Evolutionary conservation across 1,284 basidiomycete species (phyloP), one percentile per base, ranked within the genome.

Genomic region (Heterobasidion annosum): DNA sequence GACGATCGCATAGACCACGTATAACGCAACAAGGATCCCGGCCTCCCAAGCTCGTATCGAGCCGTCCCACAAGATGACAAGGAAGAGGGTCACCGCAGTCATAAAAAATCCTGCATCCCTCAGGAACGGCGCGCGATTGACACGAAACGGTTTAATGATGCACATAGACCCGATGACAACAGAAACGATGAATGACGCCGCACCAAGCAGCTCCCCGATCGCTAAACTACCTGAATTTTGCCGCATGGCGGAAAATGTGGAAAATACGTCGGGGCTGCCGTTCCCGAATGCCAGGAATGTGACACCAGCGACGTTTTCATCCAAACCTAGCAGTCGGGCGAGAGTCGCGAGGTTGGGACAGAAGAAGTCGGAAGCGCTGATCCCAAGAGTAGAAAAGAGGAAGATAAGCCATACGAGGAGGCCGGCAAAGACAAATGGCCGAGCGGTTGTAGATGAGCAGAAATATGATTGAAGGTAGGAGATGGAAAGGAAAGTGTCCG

Each of bases 151-250:
- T 57, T 87, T 87, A 67, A 98, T 91, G 67, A 99, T 86, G 64
- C 93, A 95, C 84, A 99, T 97, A 15, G 89, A 90, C 6, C 96
- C 96, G 2, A 91, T 94, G 43, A 99, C 94, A 64, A 95, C 93
- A 2, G 92, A 93, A 18, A 94, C 86, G 67, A 98, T 96, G 72
- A 98, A 99, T 1, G 91, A 83, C 1, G 96, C 95, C 1, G 96
- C 96, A 13, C 96, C 96, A 19, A 99, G 76, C 5, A 99, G 79
- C 70, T 99, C 96, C 42, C 96, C 96, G 50, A 99, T 84, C 0
- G 96, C 96, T 52, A 99, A 72, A 53, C 91, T 84, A 7, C 94
- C 93, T 0, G 93, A 92, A 62, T 87, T 76, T 13, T 85, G 77
- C 48, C 84, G 83, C 83, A 99, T 91, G 15, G 96, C 92, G 0